Conservation (phyloP, 169 alveolate species). For the Plasmodium malariae region DNA sequence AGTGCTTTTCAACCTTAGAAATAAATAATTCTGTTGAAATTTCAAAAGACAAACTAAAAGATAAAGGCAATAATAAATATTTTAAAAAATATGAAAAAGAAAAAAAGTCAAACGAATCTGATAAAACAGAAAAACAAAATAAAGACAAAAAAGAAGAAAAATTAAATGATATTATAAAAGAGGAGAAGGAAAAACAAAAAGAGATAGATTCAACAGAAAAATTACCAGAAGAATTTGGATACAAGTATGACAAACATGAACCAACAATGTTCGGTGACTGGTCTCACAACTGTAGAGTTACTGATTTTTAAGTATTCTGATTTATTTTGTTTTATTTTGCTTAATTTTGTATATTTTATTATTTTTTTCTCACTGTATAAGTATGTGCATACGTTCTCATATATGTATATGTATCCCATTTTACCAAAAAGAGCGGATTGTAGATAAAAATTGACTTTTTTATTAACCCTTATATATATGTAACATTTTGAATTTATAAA, state of each 20-base stretch:
- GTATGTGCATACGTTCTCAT: background rate
- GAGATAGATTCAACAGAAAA: background rate
- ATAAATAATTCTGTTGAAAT: background rate
- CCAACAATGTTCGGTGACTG: slow-evolving; percentile 89
- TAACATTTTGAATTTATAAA: background rate
- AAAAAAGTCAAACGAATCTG: background rate
- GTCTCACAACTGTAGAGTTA: slow-evolving; percentile 87
- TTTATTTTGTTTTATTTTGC: background rate
- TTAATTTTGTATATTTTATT: background rate
- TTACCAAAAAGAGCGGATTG: no score
- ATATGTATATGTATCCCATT: background rate
- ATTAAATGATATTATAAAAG: background rate
- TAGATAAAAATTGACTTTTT: no score
- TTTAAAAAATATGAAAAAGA: background rate
- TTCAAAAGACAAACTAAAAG: background rate
- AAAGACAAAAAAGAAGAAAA: background rate
- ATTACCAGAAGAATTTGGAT: slow-evolving; percentile 79
- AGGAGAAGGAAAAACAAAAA: slow-evolving; percentile 3
- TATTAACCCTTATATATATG: no score
- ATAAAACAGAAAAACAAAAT: background rate
- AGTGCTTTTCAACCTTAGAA: slow-evolving; percentile 14
- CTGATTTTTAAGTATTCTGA: slow-evolving; percentile 78
- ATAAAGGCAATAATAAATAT: background rate
- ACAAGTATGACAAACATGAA: slow-evolving; percentile 84
- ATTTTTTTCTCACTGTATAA: background rate